These are phyloP conservation scores for Fusarium sarcochroum DNA, from an alignment of 2,329 filamentous ascomycete genomes.

Conservation along the genomic window DNA sequence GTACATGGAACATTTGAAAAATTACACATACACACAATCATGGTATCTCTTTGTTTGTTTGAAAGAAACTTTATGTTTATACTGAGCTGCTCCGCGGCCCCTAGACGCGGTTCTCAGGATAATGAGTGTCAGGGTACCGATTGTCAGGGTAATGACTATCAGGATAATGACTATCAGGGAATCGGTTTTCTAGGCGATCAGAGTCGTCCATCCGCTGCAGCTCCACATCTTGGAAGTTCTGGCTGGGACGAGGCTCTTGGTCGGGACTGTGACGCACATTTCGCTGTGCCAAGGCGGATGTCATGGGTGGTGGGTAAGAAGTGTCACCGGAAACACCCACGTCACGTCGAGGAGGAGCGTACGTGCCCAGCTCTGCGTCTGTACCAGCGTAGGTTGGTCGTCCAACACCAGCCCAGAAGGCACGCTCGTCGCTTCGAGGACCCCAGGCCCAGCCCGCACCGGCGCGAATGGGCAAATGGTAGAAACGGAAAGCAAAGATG, in stretches of 20 bases:
- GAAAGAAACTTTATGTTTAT: background rate
- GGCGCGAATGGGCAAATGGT: constrained; percentile 81
- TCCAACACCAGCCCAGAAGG: constrained; percentile 83
- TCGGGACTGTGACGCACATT: constrained; percentile 30
- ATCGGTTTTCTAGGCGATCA: constrained; percentile 31
- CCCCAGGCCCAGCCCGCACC: constrained; percentile 94
- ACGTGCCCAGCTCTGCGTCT: constrained; percentile 45
- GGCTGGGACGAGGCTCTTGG: constrained; percentile 30
- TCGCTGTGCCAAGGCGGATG: constrained; percentile 43
- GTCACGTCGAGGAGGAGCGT: constrained; percentile 27
- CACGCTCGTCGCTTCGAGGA: constrained; percentile 77
- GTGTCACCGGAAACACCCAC: constrained; percentile 48
- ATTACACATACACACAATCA: constrained; percentile 16
- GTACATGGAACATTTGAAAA: constrained; percentile 16
- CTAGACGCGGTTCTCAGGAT: constrained; percentile 20
- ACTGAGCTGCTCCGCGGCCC: background rate
- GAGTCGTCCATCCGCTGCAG: constrained; percentile 43
- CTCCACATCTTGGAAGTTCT: constrained; percentile 53
- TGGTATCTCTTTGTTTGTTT: constrained; percentile 4
- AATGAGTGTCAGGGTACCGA: constrained; percentile 19
- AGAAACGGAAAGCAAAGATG: constrained; percentile 85
- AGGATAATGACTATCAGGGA: constrained; percentile 18
- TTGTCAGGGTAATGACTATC: constrained; percentile 9
- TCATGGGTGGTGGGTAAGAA: constrained; percentile 45
- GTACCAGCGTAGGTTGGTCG: constrained; percentile 69